Evolutionary conservation across 192 early-diverging fungal species (phyloP).

Genomic region (Backusella sp.): DNA sequence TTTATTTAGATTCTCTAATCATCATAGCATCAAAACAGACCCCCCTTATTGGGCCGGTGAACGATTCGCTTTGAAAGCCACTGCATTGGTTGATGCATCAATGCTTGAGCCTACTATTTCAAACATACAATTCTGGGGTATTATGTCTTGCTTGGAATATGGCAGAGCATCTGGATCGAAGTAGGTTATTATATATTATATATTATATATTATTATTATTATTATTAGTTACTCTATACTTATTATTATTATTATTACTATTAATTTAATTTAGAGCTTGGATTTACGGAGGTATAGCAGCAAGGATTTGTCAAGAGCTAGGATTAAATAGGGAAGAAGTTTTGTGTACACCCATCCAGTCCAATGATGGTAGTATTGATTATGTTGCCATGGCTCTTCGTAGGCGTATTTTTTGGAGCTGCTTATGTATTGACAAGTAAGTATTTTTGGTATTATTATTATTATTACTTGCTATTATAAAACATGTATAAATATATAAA

Average conservation of each 20-base stretch:
- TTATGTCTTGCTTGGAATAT: slow-evolving; percentile 34
- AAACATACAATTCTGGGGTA: slow-evolving; percentile 42
- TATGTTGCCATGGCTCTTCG: slow-evolving; percentile 34
- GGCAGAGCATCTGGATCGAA: slow-evolving; percentile 30
- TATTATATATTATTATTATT: not conserved
- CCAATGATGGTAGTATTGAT: slow-evolving; percentile 41
- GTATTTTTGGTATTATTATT: slow-evolving; percentile 1
- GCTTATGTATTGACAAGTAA: slow-evolving; percentile 48
- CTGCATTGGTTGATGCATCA: slow-evolving; percentile 35
- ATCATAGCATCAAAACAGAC: slow-evolving; percentile 41
- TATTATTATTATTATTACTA: not conserved
- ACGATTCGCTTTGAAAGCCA: slow-evolving; percentile 43
- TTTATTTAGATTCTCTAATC: slow-evolving; percentile 38
- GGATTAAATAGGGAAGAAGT: slow-evolving; percentile 49
- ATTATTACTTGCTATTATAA: not conserved
- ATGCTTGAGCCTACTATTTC: slow-evolving; percentile 43
- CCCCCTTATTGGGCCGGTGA: slow-evolving; percentile 52
- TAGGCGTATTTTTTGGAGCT: slow-evolving; percentile 51
- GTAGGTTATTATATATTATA: not conserved
- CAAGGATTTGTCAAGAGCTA: slow-evolving; percentile 48
- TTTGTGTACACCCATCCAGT: slow-evolving; percentile 25
- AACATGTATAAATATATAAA: not conserved
- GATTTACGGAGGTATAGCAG: slow-evolving; percentile 53
- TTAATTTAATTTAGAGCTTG: slow-evolving; percentile 38
- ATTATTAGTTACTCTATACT: not conserved